These are phyloP conservation scores for Pichia californica DNA, from an alignment of 805 yeast species.

Conservation along the genomic window DNA sequence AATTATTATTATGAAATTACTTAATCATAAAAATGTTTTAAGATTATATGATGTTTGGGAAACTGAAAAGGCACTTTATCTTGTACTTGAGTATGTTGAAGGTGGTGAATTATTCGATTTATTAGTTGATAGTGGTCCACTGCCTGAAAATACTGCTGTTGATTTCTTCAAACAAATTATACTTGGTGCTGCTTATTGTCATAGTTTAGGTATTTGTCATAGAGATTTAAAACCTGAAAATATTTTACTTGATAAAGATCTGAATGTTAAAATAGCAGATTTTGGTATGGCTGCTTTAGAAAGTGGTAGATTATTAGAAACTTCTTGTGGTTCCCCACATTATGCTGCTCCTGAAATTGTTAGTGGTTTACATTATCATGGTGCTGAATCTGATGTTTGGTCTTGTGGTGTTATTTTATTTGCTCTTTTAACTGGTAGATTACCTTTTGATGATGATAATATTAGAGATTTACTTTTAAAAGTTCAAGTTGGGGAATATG, in stretches of 20 bases:
- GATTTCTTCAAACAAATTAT: constrained; percentile 74
- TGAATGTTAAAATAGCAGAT: constrained; percentile 93
- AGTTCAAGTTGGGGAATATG: constrained; percentile 84
- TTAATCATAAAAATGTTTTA: constrained; percentile 73
- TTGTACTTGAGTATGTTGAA: constrained; percentile 91
- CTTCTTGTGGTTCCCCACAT: constrained; percentile 97
- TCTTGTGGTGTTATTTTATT: constrained; percentile 94
- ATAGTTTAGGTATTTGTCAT: constrained; percentile 64
- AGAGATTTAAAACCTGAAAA: constrained; percentile 80
- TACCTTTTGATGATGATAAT: constrained; percentile 96
- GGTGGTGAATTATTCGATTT: constrained; percentile 96
- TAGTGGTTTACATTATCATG: constrained; percentile 90
- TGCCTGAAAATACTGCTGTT: constrained; percentile 86
- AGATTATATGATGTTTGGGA: constrained; percentile 85
- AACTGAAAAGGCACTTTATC: constrained; percentile 71
- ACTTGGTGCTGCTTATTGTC: constrained; percentile 60
- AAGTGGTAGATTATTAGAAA: constrained; percentile 70
- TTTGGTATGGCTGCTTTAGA: constrained; percentile 99
- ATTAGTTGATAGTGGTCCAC: constrained; percentile 78
- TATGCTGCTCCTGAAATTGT: constrained; percentile 98
- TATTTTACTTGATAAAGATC: constrained; percentile 68
- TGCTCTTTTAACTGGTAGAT: constrained; percentile 88
- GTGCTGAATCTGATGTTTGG: constrained; percentile 97
- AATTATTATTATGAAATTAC: constrained; percentile 76
- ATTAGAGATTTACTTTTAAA: constrained; percentile 80